phyloP scores from a whole-genome alignment of 106 monocot genomes.

The Dendrobium chrysotoxum region DNA sequence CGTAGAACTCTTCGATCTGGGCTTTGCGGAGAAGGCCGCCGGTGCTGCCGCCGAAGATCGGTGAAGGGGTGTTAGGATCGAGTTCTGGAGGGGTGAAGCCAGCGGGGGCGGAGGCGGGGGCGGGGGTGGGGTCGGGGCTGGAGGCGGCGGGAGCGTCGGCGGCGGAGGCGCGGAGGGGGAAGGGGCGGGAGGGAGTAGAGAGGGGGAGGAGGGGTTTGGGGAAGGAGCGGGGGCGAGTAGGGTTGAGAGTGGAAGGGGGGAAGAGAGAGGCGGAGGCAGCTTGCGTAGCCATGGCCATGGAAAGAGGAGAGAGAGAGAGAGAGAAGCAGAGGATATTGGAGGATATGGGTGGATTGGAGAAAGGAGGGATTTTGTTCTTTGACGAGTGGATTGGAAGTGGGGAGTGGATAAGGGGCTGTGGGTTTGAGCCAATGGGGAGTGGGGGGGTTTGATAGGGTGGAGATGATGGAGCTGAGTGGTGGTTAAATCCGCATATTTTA shows the following conservation, averaged over 20 bases:
- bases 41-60: conserved; percentile 91
- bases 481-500: no score
- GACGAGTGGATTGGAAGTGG: not conserved
- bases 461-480: no score
- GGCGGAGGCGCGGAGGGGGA: not conserved
- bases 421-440: conserved; percentile 4
- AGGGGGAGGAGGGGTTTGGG: not conserved
- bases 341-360: conserved; percentile 42
- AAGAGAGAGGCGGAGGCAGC: conserved; percentile 9
- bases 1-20: conserved; percentile 95
- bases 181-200: not conserved
- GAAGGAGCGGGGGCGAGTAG: conserved; percentile 12
- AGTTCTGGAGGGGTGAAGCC: conserved; percentile 90
- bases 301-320: not conserved
- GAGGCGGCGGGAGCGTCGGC: not conserved
- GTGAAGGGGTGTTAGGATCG: conserved; percentile 88
- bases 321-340: conserved; percentile 24
- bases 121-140: conserved; percentile 15
- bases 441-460: not conserved
- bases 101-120: conserved; percentile 32
- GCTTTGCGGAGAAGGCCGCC: conserved; percentile 93
- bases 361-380: conserved; percentile 36
- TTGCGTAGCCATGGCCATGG: conserved; percentile 13
- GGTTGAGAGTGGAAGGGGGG: conserved; percentile 5
- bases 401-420: conserved; percentile 3